These are phyloP conservation scores for Scalesia atractyloides DNA, from an alignment of 129 eudicot genomes.

Conservation along the genomic window DNA sequence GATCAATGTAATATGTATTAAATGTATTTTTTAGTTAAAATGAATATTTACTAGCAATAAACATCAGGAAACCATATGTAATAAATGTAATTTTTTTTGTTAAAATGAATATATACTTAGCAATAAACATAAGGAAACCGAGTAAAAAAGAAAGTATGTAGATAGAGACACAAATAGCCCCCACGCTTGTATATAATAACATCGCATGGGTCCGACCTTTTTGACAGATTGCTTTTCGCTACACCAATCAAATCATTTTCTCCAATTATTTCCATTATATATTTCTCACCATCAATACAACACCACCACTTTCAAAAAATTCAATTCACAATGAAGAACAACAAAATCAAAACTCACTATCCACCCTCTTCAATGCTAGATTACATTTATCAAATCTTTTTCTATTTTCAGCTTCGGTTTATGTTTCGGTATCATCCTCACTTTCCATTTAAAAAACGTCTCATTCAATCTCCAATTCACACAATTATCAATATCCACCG, in stretches of 20 bases:
- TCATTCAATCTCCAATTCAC: slow-evolving; percentile 50
- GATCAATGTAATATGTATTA: neutral
- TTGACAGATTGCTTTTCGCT: slow-evolving; percentile 1
- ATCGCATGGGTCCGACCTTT: slow-evolving; percentile 13
- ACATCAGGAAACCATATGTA: slow-evolving; percentile 22
- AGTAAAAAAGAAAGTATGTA: slow-evolving; percentile 33
- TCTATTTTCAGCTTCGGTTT: slow-evolving; percentile 57
- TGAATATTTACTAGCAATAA: neutral
- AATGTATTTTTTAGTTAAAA: neutral
- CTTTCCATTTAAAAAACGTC: slow-evolving; percentile 49
- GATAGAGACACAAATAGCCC: slow-evolving; percentile 11
- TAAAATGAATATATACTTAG: neutral
- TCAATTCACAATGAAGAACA: slow-evolving; percentile 35
- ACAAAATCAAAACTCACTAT: slow-evolving; percentile 13
- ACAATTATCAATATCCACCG: slow-evolving; percentile 35
- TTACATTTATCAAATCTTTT: slow-evolving; percentile 46
- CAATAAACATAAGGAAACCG: slow-evolving; percentile 20
- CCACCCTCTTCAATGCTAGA: slow-evolving; percentile 30
- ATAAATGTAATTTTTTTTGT: neutral
- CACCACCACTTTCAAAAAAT: neutral
- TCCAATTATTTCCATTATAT: neutral
- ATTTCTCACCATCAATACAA: neutral
- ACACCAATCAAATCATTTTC: slow-evolving; percentile 14
- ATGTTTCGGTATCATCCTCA: slow-evolving; percentile 53
- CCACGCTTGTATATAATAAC: neutral